Percentiles rank a stretch among this genome's conserved stretches.
Evolutionary conservation across 495 filamentous ascomycete genomes (phyloP).

Genomic region (Neurospora sp.): DNA sequence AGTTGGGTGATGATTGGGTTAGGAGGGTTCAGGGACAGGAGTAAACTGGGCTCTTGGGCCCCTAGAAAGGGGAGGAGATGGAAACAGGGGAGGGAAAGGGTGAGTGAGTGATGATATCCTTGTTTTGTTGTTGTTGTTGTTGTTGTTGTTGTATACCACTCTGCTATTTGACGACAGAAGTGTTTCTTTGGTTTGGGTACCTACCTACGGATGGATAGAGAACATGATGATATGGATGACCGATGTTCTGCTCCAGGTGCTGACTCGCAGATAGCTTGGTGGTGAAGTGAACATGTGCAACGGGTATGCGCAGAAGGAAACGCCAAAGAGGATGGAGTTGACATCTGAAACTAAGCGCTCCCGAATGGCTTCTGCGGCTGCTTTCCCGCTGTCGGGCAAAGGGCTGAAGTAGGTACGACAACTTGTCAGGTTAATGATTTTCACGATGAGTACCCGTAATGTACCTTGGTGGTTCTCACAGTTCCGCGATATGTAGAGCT

Average conservation of each 20-base stretch:
- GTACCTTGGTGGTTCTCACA: not conserved
- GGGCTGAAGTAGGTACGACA: not conserved
- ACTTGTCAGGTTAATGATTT: not conserved
- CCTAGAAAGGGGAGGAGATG: not conserved
- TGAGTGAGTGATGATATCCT: not conserved
- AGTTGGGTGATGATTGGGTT: conserved; percentile 62
- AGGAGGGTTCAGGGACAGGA: conserved; percentile 62
- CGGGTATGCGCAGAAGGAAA: not conserved
- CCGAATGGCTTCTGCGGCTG: not conserved
- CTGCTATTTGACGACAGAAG: not conserved
- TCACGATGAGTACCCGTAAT: no score
- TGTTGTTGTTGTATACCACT: not conserved
- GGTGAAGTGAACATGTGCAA: not conserved
- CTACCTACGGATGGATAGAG: not conserved
- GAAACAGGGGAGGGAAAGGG: not conserved
- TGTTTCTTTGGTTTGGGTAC: not conserved
- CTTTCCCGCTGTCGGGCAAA: not conserved
- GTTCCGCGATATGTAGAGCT: not conserved
- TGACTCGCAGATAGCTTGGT: not conserved
- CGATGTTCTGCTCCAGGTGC: not conserved
- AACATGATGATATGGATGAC: not conserved
- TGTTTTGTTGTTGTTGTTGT: conserved; percentile 2
- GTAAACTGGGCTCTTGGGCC: conserved; percentile 29
- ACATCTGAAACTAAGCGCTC: not conserved
- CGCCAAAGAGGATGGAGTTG: not conserved